These are phyloP conservation scores for Cryphonectria radicalis DNA, from an alignment of 2,329 filamentous ascomycete species.

Conservation along the genomic window DNA sequence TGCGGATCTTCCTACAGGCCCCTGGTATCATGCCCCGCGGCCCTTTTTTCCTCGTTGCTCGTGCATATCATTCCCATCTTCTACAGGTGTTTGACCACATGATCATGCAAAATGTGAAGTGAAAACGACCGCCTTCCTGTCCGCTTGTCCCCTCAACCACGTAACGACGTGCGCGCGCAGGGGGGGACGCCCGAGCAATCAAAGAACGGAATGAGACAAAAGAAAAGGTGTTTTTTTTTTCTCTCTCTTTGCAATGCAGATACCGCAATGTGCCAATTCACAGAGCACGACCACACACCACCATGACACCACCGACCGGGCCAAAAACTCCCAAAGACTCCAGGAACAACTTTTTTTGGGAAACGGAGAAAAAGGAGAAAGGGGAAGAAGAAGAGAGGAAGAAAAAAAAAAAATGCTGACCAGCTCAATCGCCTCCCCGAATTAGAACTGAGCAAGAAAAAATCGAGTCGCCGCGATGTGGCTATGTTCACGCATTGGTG, in stretches of 20 bases:
- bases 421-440: constrained; percentile 12
- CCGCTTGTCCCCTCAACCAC: constrained; percentile 9
- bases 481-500: constrained; percentile 51
- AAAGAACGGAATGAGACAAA: constrained; percentile 14
- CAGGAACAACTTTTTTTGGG: constrained; percentile 26
- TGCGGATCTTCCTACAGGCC: constrained; percentile 11
- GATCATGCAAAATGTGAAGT: constrained; percentile 25
- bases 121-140: constrained; percentile 15
- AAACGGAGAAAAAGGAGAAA: neutral
- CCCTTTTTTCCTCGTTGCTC: constrained; percentile 22
- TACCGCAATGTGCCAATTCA: constrained; percentile 30
- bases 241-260: constrained; percentile 28
- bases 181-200: constrained; percentile 2
- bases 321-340: constrained; percentile 30
- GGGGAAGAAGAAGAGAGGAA: neutral
- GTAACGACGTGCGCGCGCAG: constrained; percentile 18
- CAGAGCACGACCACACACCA: constrained; percentile 27
- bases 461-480: constrained; percentile 14
- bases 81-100: constrained; percentile 26
- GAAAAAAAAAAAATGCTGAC: constrained; percentile 13
- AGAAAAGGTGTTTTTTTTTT: constrained; percentile 14
- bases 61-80: constrained; percentile 26
- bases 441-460: constrained; percentile 8
- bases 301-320: constrained; percentile 29
- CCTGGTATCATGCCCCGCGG: constrained; percentile 18